phyloP scores from a whole-genome alignment of 2,329 filamentous ascomycete genomes.

The Onygena corvina region DNA sequence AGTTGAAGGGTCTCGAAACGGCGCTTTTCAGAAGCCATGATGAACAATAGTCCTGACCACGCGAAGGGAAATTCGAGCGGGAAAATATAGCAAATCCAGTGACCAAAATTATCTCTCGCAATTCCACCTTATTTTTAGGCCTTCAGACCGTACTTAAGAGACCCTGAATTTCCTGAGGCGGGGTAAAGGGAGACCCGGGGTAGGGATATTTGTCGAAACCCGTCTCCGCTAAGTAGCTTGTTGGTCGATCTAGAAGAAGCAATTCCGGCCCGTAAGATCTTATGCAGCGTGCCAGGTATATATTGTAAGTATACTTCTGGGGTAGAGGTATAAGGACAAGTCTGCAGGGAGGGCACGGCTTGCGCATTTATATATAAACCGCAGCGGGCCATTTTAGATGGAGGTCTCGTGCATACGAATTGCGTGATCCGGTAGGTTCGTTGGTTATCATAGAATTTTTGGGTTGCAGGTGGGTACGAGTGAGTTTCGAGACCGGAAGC shows the following conservation, averaged over 20 bases:
- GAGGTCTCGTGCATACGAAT: neutral
- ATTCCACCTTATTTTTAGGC: neutral
- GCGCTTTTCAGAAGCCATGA: slow-evolving; percentile 15
- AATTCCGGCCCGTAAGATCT: neutral
- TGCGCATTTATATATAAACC: neutral
- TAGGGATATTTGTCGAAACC: neutral
- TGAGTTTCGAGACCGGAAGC: neutral
- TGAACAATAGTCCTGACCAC: neutral
- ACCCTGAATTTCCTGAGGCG: neutral
- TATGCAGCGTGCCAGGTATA: no score
- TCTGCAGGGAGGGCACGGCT: neutral
- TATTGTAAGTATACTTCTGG: neutral
- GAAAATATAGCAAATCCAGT: neutral
- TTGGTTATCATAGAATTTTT: neutral
- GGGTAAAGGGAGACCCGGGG: neutral
- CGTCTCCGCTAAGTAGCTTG: neutral
- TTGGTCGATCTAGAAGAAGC: neutral
- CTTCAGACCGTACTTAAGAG: neutral
- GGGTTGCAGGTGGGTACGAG: neutral
- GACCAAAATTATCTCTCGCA: neutral
- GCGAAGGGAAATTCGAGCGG: no score
- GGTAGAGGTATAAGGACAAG: neutral
- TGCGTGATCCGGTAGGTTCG: slow-evolving; percentile 3
- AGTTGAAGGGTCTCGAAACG: slow-evolving; percentile 78
- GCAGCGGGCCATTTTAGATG: neutral